Base-by-base conservation (phyloP, 2,329 filamentous ascomycete species). In the Nemania serpens region DNA sequence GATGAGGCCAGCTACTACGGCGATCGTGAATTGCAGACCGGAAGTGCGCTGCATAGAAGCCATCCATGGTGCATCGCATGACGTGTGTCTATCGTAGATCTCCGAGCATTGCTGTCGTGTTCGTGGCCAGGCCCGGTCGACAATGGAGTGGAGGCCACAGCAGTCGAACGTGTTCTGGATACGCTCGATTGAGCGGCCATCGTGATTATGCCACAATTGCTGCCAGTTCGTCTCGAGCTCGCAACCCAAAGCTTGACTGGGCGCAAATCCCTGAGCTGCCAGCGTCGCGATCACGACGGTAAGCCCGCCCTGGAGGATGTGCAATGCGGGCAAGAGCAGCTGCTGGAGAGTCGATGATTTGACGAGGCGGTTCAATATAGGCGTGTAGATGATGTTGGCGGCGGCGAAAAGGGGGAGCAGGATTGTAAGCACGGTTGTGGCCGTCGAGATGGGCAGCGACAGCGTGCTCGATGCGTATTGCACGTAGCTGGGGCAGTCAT, bases 141-240 rank as follows among this genome's bases (percentile, higher is more conserved):
- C 73, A 29, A 84, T 70, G 4, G 78, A 81, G 57, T 79, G 79
- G 36, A 90, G 77, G 0, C 89, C 89, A 66, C 89, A 92, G 75
- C 89, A 92, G 7, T 82, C 71, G 34, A 90, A 81, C 0, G 80
- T 73, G 69, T 91, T 86, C 69, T 92, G 89, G 52, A 92, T 88
- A 1, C 75, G 73, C 43, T 80, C 77, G 58, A 91, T 82, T 1
- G 78, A 73, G 0, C 66, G 64, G 5, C 70, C 68, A 56, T 90
- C 77, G 61, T 87, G 84, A 0, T 69, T 66, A 0, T 65, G 71
- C 67, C 79, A 91, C 59, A 90, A 70, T 2, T 60, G 64, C 66
- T 78, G 75, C 89, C 89, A 91, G 41, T 71, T 73, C 2, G 76
- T 75, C 9, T 84, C 76, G n/a, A 91, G 73, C 1, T 77, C 75